Conservation (phyloP, 2,329 filamentous ascomycete species). For the Cryphonectria nitschkei region DNA sequence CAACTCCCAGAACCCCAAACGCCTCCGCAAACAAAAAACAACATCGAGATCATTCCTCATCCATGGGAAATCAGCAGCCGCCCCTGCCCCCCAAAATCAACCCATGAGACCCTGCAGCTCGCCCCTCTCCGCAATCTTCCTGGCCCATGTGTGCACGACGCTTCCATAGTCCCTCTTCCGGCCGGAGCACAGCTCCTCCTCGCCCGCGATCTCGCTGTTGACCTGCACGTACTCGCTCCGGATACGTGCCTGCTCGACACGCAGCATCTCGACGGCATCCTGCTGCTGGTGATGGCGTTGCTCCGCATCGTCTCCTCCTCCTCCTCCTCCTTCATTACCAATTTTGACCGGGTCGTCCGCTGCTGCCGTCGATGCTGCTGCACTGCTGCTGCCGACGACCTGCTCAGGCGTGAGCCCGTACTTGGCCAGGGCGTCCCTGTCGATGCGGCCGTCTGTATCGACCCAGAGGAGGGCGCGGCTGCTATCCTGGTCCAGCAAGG, state of each 20-base stretch:
- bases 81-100: not conserved
- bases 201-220: conserved; percentile 47
- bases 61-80: not conserved
- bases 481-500: not conserved
- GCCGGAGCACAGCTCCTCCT: conserved; percentile 56
- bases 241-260: conserved; percentile 46
- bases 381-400: conserved; percentile 1
- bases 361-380: not conserved
- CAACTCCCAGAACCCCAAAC: too few relatives aligned
- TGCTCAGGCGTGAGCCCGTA: conserved; percentile 19
- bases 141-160: conserved; percentile 70
- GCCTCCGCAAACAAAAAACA: too few relatives aligned
- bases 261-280: conserved; percentile 44
- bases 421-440: conserved; percentile 15
- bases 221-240: conserved; percentile 55
- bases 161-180: conserved; percentile 71
- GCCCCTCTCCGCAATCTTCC: conserved; percentile 68
- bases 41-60: too few relatives aligned
- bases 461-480: not conserved
- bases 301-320: not conserved
- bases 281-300: conserved; percentile 26
- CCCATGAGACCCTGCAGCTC: conserved; percentile 51
- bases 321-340: not conserved
- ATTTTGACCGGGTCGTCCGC: not conserved
- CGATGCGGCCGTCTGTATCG: not conserved